A percentile compares a stretch with the other conserved stretches of the same genome.
Conservation (phyloP, 805 yeast species). For the Candida morakotiae region DNA sequence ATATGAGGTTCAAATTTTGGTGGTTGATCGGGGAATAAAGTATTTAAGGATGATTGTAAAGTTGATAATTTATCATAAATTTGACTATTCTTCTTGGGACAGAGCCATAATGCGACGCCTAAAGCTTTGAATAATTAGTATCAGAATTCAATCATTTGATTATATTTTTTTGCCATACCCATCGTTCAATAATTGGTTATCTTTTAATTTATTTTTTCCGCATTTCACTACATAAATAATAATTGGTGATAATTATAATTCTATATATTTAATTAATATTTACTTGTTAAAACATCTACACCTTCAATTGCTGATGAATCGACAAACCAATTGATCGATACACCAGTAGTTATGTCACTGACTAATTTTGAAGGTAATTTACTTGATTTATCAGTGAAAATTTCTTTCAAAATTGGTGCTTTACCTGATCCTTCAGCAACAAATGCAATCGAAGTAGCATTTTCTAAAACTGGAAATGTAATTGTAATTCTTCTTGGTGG, state of each 20-base stretch:
- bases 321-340: constrained; percentile 77
- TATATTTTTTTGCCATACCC: constrained; percentile 15
- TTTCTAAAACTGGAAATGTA: constrained; percentile 70
- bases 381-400: constrained; percentile 51
- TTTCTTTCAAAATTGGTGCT: constrained; percentile 64
- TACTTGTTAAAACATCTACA: constrained; percentile 41
- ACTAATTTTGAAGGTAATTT: constrained; percentile 73
- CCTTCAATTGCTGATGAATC: constrained; percentile 72
- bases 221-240: not conserved
- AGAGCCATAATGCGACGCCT: constrained; percentile 70
- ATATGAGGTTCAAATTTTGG: constrained; percentile 72
- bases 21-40: constrained; percentile 66
- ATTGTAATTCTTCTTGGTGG: constrained; percentile 90
- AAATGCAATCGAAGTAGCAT: constrained; percentile 58
- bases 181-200: constrained; percentile 5
- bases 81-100: constrained; percentile 55
- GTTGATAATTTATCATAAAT: constrained; percentile 54
- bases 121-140: constrained; percentile 9
- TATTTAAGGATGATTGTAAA: constrained; percentile 59
- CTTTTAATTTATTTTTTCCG: not conserved
- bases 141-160: not conserved
- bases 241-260: not conserved
- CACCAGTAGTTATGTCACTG: constrained; percentile 44
- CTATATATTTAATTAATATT: constrained; percentile 21
- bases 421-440: constrained; percentile 90